These are phyloP conservation scores for Calonectria honghensis DNA, from an alignment of 2,329 filamentous ascomycete species.

Conservation along the genomic window DNA sequence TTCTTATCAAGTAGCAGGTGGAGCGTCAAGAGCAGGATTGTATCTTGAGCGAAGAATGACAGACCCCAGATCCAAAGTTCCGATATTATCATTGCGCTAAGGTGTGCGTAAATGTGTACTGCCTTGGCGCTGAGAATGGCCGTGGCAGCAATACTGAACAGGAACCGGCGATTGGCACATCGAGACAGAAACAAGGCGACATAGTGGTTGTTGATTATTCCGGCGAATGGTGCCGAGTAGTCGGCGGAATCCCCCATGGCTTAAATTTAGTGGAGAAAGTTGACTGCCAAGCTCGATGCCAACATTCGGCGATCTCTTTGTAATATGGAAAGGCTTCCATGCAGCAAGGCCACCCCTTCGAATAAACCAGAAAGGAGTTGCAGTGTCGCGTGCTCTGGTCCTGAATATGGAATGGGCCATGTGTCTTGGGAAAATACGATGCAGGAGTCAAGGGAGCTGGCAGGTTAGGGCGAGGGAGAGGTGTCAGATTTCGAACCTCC, in stretches of 20 bases:
- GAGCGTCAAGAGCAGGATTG: constrained; percentile 47
- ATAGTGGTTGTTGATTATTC: neutral
- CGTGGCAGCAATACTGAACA: constrained; percentile 49
- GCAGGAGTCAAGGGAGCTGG: neutral
- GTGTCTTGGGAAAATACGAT: neutral
- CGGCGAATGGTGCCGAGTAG: neutral
- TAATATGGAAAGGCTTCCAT: neutral
- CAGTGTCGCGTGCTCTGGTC: constrained; percentile 2
- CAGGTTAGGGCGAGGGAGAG: neutral
- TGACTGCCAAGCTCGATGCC: neutral
- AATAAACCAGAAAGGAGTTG: too few relatives aligned
- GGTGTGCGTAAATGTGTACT: constrained; percentile 51
- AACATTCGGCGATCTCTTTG: neutral
- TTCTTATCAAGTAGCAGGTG: constrained; percentile 44
- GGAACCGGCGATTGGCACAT: constrained; percentile 44
- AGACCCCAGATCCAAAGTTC: constrained; percentile 50
- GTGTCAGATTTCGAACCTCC: neutral
- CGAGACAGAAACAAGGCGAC: constrained; percentile 1
- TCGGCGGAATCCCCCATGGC: neutral
- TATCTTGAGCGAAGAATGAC: constrained; percentile 54
- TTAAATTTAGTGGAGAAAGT: neutral
- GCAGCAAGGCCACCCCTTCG: neutral
- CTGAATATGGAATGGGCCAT: neutral
- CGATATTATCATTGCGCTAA: constrained; percentile 42
- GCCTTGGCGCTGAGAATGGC: constrained; percentile 49